Percentiles rank a stretch among this genome's conserved stretches.
phyloP scores from a whole-genome alignment of 208 protist species.

The Novymonas esmeraldas region DNA sequence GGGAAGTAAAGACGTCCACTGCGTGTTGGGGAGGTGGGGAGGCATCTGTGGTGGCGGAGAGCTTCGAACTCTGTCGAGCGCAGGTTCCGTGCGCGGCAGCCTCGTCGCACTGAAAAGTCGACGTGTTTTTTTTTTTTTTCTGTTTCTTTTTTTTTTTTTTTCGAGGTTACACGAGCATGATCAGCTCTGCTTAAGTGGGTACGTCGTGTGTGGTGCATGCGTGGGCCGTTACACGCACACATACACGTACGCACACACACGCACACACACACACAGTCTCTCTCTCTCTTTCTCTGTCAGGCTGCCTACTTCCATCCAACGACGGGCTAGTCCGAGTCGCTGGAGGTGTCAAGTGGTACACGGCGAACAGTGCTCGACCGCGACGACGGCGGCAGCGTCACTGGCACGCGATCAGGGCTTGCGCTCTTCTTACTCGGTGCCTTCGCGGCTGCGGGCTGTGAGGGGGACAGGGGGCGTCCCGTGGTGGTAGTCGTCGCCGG shows the following conservation, averaged over 20 bases:
- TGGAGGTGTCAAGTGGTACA: conserved; percentile 46
- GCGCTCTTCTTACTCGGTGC: conserved; percentile 8
- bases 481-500: neutral
- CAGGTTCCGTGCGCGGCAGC: too few relatives aligned
- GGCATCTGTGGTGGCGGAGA: too few relatives aligned
- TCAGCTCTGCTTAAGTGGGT: too few relatives aligned
- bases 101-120: too few relatives aligned
- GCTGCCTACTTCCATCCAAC: neutral
- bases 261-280: neutral
- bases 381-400: conserved; percentile 34
- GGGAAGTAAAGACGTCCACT: too few relatives aligned
- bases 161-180: too few relatives aligned
- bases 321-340: conserved; percentile 34
- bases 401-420: conserved; percentile 19
- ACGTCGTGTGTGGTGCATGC: too few relatives aligned
- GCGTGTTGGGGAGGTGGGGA: too few relatives aligned
- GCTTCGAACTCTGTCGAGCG: too few relatives aligned
- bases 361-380: conserved; percentile 24
- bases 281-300: conserved; percentile 10
- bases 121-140: too few relatives aligned
- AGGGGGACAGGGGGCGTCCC: neutral
- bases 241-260: neutral
- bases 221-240: too few relatives aligned
- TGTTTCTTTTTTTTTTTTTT: too few relatives aligned
- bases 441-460: neutral